These are phyloP conservation scores for Amyloporia xantha DNA, from an alignment of 768 basidiomycete genomes.

Conservation along the genomic window DNA sequence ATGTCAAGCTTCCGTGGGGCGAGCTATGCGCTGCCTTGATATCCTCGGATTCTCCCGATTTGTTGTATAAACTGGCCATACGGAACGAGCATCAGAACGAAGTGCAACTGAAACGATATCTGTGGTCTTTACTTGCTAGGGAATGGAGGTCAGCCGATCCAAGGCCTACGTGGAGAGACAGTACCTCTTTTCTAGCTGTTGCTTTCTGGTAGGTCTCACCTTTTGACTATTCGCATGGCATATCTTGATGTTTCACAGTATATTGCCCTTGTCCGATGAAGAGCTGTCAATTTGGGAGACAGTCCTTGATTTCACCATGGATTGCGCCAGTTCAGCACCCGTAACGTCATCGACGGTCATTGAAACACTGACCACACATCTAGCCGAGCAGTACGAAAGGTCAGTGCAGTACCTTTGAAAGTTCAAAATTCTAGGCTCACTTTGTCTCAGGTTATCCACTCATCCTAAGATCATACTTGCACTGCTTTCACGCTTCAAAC, in stretches of 20 bases:
- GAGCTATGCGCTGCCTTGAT: conserved; percentile 43
- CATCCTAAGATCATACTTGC: not conserved
- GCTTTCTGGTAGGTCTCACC: conserved; percentile 38
- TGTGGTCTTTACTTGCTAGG: conserved; percentile 43
- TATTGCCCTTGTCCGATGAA: conserved; percentile 36
- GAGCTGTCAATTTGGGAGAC: conserved; percentile 40
- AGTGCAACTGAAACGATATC: conserved; percentile 32
- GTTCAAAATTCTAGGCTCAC: not conserved
- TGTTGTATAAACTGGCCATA: conserved; percentile 30
- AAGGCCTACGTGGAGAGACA: conserved; percentile 32
- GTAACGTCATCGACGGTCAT: conserved; percentile 9
- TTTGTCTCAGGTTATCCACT: not conserved
- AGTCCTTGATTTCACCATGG: conserved; percentile 28
- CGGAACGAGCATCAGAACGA: conserved; percentile 22
- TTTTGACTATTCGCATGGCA: not conserved
- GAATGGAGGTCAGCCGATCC: conserved; percentile 22
- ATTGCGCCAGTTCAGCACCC: conserved; percentile 17
- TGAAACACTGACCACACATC: conserved; percentile 1
- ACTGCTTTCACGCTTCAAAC: not conserved
- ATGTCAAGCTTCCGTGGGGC: conserved; percentile 40
- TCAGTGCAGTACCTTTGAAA: no score
- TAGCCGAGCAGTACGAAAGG: not conserved
- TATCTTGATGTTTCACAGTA: conserved; percentile 25
- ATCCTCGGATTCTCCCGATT: conserved; percentile 31
- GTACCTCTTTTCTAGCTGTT: conserved; percentile 38